Evolutionary conservation across 2,329 filamentous ascomycete species (phyloP).

Genomic region (Colletotrichum echinochloae): DNA sequence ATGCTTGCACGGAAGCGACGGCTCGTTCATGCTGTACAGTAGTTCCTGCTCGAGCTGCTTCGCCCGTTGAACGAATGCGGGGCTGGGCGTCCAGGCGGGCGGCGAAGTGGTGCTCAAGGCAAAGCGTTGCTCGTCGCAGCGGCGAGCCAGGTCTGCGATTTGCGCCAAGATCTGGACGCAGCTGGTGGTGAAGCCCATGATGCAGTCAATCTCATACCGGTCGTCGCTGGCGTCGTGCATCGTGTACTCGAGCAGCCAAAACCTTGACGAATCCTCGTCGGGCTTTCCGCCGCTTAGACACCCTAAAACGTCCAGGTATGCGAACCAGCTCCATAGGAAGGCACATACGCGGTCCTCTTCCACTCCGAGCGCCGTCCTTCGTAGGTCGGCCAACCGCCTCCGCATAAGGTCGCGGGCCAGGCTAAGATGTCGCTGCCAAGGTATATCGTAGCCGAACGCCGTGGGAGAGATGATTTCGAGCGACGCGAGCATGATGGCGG

Average conservation of each 20-base stretch:
- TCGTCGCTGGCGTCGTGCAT: constrained; percentile 64
- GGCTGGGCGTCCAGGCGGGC: constrained; percentile 69
- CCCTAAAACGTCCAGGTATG: constrained; percentile 84
- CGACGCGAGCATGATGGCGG: constrained; percentile 86
- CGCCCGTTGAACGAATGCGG: constrained; percentile 67
- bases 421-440: constrained; percentile 84
- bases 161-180: constrained; percentile 78
- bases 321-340: constrained; percentile 86
- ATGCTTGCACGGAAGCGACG: constrained; percentile 57
- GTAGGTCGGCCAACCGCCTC: constrained; percentile 61
- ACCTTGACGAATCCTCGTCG: constrained; percentile 62
- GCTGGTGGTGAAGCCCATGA: constrained; percentile 81
- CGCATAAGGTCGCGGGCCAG: constrained; percentile 82
- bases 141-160: constrained; percentile 77
- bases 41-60: constrained; percentile 71
- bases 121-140: constrained; percentile 75
- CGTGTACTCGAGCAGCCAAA: constrained; percentile 63
- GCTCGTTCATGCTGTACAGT: constrained; percentile 63
- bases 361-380: constrained; percentile 52
- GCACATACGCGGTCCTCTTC: constrained; percentile 71
- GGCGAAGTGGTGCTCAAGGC: constrained; percentile 53
- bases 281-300: constrained; percentile 71
- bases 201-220: constrained; percentile 81
- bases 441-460: constrained; percentile 82
- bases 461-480: constrained; percentile 86